A percentile compares a stretch with the other conserved stretches of the same genome.
Evolutionary conservation across 441 rosid genomes (phyloP).

Genomic region (Erysimum cheiri): DNA sequence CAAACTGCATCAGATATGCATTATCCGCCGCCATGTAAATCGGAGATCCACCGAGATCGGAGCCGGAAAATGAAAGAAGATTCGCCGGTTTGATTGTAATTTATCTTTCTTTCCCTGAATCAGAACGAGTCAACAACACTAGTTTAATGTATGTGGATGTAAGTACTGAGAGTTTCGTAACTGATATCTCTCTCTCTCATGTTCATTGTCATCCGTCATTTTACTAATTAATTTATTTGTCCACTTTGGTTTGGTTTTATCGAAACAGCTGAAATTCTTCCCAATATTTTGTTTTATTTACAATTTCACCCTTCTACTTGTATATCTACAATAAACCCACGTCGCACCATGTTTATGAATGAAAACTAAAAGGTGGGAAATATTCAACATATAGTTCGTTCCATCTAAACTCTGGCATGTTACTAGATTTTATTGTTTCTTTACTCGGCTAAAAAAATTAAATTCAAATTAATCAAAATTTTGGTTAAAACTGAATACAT

Average conservation of each 20-base stretch:
- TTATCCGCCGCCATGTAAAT: slow-evolving; percentile 40
- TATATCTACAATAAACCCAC: neutral
- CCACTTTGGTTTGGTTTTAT: slow-evolving; percentile 14
- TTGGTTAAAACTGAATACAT: neutral
- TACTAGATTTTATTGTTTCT: neutral
- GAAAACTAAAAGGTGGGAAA: neutral
- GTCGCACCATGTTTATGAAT: neutral
- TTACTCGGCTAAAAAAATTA: no score
- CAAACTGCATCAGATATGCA: slow-evolving; percentile 57
- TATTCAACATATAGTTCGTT: neutral
- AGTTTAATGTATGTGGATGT: slow-evolving; percentile 7
- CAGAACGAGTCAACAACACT: slow-evolving; percentile 24
- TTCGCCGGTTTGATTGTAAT: neutral
- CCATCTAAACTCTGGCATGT: neutral
- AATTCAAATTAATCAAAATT: no score
- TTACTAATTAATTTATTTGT: neutral
- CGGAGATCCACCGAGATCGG: slow-evolving; percentile 26
- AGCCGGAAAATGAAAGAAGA: slow-evolving; percentile 22
- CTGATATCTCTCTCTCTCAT: neutral
- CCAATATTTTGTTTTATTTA: slow-evolving; percentile 6
- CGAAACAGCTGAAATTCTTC: neutral
- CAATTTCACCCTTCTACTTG: neutral
- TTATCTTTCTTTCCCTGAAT: neutral
- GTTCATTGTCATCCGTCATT: neutral
- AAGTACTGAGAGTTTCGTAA: neutral